Evolutionary conservation across 768 basidiomycete genomes (phyloP), one percentile per base, ranked within the genome.

Genomic region (Boletus sensibilis): DNA sequence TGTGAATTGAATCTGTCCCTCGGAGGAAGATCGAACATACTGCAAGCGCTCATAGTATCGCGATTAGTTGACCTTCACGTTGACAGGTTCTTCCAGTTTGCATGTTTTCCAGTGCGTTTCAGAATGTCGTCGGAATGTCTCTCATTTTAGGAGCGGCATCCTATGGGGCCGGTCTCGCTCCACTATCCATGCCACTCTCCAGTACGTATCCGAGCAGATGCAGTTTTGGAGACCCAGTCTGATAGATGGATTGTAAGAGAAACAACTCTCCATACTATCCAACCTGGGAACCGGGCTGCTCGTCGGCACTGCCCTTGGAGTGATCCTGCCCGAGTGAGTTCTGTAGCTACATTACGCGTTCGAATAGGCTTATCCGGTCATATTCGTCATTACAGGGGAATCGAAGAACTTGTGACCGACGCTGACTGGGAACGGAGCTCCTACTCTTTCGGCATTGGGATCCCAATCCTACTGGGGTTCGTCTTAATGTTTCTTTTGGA

Each of bases 281-380:
- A 80, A 81, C 41, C 68, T 92, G 16, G 89, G 92, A 12, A 89
- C 89, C 9, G 95, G 95, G 12, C 75, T 98, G 12, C 79, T 98
- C 18, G 80, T 97, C 14, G 95, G 95, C 4, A 88, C 95, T 3
- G 93, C 92, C 0, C 74, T 98, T 59, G 92, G 92, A 13, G 85
- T 98, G 25, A 92, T 98, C 60, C 87, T 98, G 50, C 95, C 96
- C 37, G 95, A 97, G 90, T 94, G 72, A 70, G 89, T 85, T 16
- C 31, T 37, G 42, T 37, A 14, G 20, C n/a, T 5, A 23, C 33
- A 35, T 43, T 25, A 7, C 16, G 11, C 11, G 23, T 54, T 48
- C 29, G n/a, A n/a, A n/a, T 9, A 29, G 44, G 18, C 21, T 31
- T 5, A 31, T 49, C 13, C 8, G 23, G 35, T 48, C 34, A 56